These are phyloP conservation scores for Pythium oligandrum DNA, from an alignment of 352 stramenopile genomes.

Conservation along the genomic window DNA sequence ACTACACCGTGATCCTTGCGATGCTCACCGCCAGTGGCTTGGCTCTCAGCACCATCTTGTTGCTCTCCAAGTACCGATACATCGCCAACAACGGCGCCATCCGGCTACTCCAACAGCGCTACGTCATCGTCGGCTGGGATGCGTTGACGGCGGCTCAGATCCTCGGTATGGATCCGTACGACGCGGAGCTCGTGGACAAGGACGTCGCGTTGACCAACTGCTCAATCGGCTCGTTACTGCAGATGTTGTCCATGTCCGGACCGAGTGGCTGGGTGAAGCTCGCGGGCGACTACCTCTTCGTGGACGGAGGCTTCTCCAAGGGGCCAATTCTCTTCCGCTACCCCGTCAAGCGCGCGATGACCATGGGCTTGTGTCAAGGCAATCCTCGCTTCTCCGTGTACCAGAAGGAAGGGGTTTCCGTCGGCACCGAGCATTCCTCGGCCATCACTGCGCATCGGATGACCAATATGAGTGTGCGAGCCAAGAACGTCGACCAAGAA, in stretches of 20 bases:
- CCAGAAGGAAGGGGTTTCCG: neutral
- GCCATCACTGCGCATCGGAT: neutral
- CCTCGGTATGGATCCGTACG: constrained; percentile 41
- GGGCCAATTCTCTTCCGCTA: constrained; percentile 30
- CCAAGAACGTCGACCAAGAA: neutral
- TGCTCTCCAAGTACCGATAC: constrained; percentile 33
- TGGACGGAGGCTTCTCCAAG: constrained; percentile 28
- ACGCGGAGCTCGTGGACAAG: constrained; percentile 20
- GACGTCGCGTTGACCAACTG: constrained; percentile 26
- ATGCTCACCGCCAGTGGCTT: constrained; percentile 27
- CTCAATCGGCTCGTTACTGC: constrained; percentile 35
- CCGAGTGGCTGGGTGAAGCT: constrained; percentile 38
- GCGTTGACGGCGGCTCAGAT: constrained; percentile 23
- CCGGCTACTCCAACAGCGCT: constrained; percentile 39
- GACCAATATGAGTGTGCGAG: neutral
- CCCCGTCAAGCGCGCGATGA: constrained; percentile 23
- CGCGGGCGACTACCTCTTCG: constrained; percentile 47
- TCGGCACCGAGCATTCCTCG: constrained; percentile 1
- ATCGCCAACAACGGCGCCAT: constrained; percentile 44
- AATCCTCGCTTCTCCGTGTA: no score
- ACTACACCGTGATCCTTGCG: constrained; percentile 33
- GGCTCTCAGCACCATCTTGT: constrained; percentile 22
- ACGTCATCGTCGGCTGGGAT: constrained; percentile 50
- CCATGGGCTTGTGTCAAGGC: constrained; percentile 28
- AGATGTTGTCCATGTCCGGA: constrained; percentile 44